These are phyloP conservation scores for Aspergillus unguis DNA, from an alignment of 2,329 filamentous ascomycete species.

Conservation along the genomic window DNA sequence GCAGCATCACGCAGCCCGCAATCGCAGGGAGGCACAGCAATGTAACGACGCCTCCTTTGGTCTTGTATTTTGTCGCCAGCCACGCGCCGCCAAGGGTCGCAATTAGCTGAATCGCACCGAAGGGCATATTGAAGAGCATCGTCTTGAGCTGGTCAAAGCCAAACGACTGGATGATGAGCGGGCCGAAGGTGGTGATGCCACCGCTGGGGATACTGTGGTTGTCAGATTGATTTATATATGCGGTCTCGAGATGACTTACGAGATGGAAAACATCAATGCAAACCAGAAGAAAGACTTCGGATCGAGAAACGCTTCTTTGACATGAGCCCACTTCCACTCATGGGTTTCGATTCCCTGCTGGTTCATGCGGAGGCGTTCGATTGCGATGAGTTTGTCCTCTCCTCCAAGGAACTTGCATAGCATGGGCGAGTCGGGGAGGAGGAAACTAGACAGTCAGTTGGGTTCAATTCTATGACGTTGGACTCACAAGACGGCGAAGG, in stretches of 20 bases:
- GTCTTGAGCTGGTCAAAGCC: constrained; percentile 56
- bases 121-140: constrained; percentile 60
- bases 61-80: constrained; percentile 53
- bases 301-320: constrained; percentile 55
- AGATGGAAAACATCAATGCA: constrained; percentile 52
- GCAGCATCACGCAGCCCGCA: constrained; percentile 53
- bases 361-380: constrained; percentile 56
- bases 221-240: not conserved
- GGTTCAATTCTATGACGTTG: too few relatives aligned
- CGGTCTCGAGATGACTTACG: constrained; percentile 30
- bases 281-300: constrained; percentile 62
- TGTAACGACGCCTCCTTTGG: constrained; percentile 55
- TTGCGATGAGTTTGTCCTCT: constrained; percentile 56
- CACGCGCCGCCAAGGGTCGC: constrained; percentile 58
- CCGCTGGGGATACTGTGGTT: constrained; percentile 51
- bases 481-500: constrained; percentile 47
- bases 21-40: constrained; percentile 57
- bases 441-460: constrained; percentile 27
- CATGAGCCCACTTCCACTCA: constrained; percentile 52
- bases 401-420: constrained; percentile 56
- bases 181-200: constrained; percentile 58
- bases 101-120: constrained; percentile 59
- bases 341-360: constrained; percentile 43
- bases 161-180: constrained; percentile 57
- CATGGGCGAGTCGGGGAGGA: constrained; percentile 64